These are phyloP conservation scores for Skeletonema tropicum DNA, from an alignment of 108 stramenopile species.

Conservation along the genomic window DNA sequence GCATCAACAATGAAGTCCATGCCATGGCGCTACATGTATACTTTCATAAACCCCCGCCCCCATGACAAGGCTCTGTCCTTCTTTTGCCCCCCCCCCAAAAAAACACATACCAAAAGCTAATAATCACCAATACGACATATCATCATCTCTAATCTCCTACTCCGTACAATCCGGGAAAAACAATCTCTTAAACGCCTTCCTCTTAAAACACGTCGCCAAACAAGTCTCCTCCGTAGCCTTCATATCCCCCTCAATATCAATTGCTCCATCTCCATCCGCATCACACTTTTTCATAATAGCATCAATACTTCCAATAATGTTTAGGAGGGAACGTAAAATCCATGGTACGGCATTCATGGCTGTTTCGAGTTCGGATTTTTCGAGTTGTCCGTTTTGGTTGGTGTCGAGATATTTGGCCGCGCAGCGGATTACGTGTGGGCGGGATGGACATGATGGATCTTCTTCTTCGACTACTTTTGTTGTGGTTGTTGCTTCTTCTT, in stretches of 20 bases:
- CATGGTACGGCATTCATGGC: constrained; percentile 72
- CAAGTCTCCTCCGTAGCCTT: constrained; percentile 77
- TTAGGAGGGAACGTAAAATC: constrained; percentile 60
- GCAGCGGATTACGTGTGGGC: constrained; percentile 79
- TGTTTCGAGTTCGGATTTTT: constrained; percentile 68
- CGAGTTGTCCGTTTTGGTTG: constrained; percentile 77
- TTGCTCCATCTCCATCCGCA: constrained; percentile 71
- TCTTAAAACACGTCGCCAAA: constrained; percentile 86
- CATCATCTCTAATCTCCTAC: no score
- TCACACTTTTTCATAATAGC: constrained; percentile 45
- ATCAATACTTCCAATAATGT: constrained; percentile 41
- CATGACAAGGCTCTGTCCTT: no score
- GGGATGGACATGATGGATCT: constrained; percentile 75
- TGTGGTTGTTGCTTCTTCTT: not conserved
- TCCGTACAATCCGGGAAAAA: constrained; percentile 83
- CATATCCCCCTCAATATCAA: constrained; percentile 82
- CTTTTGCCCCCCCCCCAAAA: no score
- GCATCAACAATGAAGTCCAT: no score
- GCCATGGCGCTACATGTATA: no score
- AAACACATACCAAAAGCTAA: no score
- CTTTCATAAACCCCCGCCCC: no score
- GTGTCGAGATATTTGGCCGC: constrained; percentile 74
- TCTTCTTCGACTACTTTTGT: constrained; percentile 3
- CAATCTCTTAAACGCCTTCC: constrained; percentile 76
- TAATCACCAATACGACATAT: no score